These are phyloP conservation scores for Saxispiralis lemnorum DNA, from an alignment of 495 filamentous ascomycete genomes.

Conservation along the genomic window DNA sequence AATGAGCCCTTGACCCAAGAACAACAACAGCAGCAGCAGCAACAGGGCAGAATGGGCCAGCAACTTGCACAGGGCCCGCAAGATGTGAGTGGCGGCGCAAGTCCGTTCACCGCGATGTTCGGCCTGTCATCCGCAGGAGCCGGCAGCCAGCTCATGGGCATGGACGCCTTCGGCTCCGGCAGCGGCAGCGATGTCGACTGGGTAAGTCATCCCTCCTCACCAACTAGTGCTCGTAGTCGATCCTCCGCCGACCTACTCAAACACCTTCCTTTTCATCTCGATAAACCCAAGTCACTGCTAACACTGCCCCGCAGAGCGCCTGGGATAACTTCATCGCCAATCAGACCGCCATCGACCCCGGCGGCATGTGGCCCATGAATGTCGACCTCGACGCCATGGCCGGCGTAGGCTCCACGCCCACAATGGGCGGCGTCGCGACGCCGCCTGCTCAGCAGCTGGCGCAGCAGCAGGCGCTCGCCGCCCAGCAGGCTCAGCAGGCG, in stretches of 20 bases:
- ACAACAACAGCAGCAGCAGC: too few relatives aligned
- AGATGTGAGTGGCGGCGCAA: conserved; percentile 7
- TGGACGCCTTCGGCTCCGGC: conserved; percentile 9
- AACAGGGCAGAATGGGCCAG: too few relatives aligned
- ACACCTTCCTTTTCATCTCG: too few relatives aligned
- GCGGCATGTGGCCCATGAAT: conserved; percentile 21
- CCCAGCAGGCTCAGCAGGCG: too few relatives aligned
- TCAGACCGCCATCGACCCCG: conserved; percentile 15
- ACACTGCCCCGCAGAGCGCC: conserved; percentile 14
- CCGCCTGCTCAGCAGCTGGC: background rate
- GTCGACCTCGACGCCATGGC: conserved; percentile 6
- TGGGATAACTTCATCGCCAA: conserved; percentile 27
- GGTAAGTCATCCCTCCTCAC: conserved; percentile 33
- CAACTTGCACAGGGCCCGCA: background rate
- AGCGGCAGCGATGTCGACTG: conserved; percentile 46
- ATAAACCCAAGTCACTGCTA: background rate
- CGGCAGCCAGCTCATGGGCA: conserved; percentile 19
- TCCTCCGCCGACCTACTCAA: too few relatives aligned
- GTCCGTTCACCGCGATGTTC: conserved; percentile 16
- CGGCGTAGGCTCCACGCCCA: background rate
- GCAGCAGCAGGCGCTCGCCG: background rate
- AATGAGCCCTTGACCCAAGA: conserved; percentile 16
- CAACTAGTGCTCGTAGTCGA: background rate
- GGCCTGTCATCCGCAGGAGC: conserved; percentile 4
- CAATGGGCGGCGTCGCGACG: too few relatives aligned